phyloP scores from a whole-genome alignment of 1,284 basidiomycete genomes.

The Fistulina hepatica region DNA sequence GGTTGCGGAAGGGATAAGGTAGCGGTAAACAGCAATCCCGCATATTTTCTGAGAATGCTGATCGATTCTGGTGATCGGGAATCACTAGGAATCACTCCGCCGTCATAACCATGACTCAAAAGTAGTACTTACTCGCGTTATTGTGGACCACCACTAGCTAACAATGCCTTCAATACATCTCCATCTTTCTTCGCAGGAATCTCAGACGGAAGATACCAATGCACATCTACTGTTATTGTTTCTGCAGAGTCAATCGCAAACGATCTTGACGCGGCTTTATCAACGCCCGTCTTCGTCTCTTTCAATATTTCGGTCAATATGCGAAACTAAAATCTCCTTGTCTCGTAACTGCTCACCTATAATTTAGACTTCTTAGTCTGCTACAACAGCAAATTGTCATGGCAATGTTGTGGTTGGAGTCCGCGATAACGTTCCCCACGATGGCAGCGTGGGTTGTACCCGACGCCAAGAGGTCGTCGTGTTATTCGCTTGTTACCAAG shows the following conservation, averaged over 20 bases:
- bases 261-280: constrained; percentile 77
- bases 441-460: constrained; percentile 79
- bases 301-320: constrained; percentile 78
- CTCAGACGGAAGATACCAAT: not conserved
- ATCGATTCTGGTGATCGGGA: too few species aligned
- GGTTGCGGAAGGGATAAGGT: constrained; percentile 15
- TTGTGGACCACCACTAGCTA: not conserved
- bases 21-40: not conserved
- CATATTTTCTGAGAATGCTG: not conserved
- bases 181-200: too few species aligned
- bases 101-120: not conserved
- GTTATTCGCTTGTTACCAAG: constrained; percentile 17
- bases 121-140: not conserved
- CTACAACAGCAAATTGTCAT: constrained; percentile 87
- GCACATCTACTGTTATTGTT: constrained; percentile 68
- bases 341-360: constrained; percentile 11
- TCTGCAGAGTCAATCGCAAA: constrained; percentile 79
- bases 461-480: constrained; percentile 54
- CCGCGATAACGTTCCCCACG: constrained; percentile 55
- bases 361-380: constrained; percentile 66
- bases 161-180: not conserved
- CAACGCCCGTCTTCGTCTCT: constrained; percentile 87
- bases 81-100: not conserved
- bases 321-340: constrained; percentile 9
- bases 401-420: constrained; percentile 87